These are phyloP conservation scores for Globisporangium solare DNA, from an alignment of 352 stramenopile genomes.

Conservation along the genomic window DNA sequence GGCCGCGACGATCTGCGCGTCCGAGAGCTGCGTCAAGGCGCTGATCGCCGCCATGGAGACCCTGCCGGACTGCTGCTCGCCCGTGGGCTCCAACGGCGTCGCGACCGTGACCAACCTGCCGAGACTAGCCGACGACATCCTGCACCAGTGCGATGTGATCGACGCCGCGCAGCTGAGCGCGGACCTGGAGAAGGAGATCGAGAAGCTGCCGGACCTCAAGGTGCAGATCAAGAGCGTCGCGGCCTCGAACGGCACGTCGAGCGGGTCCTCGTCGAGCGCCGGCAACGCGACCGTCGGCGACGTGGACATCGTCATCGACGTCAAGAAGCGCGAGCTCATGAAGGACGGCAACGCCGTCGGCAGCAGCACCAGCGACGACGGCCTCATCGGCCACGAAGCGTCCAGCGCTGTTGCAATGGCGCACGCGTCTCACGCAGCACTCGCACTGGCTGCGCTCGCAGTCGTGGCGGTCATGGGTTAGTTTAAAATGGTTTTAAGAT, in stretches of 20 bases:
- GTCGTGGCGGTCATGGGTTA: slow-evolving; percentile 1
- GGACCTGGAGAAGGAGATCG: slow-evolving; percentile 16
- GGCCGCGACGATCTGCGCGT: slow-evolving; percentile 15
- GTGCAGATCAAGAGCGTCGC: slow-evolving; percentile 21
- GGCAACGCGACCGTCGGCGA: slow-evolving; percentile 1
- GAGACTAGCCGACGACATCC: slow-evolving; percentile 19
- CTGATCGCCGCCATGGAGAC: slow-evolving; percentile 25
- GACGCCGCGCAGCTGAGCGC: slow-evolving; percentile 13
- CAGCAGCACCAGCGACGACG: slow-evolving; percentile 10
- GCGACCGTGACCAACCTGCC: slow-evolving; percentile 16
- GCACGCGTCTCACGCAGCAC: slow-evolving; percentile 6
- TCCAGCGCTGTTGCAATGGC: neutral
- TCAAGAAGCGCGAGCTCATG: slow-evolving; percentile 43
- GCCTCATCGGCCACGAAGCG: neutral
- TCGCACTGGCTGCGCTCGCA: neutral
- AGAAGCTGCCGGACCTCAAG: slow-evolving; percentile 21
- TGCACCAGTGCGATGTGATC: slow-evolving; percentile 21
- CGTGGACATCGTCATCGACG: slow-evolving; percentile 38
- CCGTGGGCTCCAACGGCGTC: slow-evolving; percentile 5
- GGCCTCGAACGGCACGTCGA: neutral
- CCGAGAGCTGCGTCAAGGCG: slow-evolving; percentile 15
- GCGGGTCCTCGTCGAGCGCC: neutral
- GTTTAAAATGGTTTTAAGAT: slow-evolving; percentile 3
- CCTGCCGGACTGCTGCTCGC: slow-evolving; percentile 21
- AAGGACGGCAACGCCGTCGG: slow-evolving; percentile 10